Base-by-base conservation (phyloP, 768 basidiomycete species). In the Boletus subcaerulescens region DNA sequence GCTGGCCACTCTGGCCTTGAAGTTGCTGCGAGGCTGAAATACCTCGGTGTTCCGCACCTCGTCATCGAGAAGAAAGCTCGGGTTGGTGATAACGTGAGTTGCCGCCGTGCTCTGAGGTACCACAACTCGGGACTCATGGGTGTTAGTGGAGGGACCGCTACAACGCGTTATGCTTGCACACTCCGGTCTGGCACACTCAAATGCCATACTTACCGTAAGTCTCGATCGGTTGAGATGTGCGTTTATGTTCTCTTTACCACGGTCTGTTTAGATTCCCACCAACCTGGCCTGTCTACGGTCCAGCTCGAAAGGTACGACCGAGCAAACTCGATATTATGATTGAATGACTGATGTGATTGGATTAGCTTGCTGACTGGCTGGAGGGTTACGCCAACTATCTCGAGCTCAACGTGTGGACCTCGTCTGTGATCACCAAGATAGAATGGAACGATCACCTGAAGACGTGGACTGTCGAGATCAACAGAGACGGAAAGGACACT, bases 1-100 rank as follows among this genome's bases (percentile, higher is more conserved):
- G 85, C 77, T 0, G 86, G 86, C 0, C 88, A 89, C 53, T 80
- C 77, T 57, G 90, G 88, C 2, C 69, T 93, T 29, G 80, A 77
- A 33, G 63, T 82, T 3, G 86, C 87, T 0, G 85, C 86, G 2
- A 74, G 86, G 18, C 71, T 91, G 52, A 84, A 84, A 61, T 74
- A 74, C 39, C 71, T 89, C 26, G 82, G 79, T 18, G 69, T 91
- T 13, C 60, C 73, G 1, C 71, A 77, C 1, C 70, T 92, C 12
- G 67, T 86, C 17, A 70, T 87, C 15, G 87, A 88, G 57, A 74
- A 73, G 60, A 77, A 81, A 51, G 50, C 70, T 14, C 70, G 78
- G 5, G 67, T 84, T 10, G 84, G 86, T 3, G 81, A 84, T 58
- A 78, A 47, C 41, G 67, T 68, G 48, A 48, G 67, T 61, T 9